Evolutionary conservation across 352 stramenopile genomes (phyloP).

Genomic region (Aphanomyces astaci): DNA sequence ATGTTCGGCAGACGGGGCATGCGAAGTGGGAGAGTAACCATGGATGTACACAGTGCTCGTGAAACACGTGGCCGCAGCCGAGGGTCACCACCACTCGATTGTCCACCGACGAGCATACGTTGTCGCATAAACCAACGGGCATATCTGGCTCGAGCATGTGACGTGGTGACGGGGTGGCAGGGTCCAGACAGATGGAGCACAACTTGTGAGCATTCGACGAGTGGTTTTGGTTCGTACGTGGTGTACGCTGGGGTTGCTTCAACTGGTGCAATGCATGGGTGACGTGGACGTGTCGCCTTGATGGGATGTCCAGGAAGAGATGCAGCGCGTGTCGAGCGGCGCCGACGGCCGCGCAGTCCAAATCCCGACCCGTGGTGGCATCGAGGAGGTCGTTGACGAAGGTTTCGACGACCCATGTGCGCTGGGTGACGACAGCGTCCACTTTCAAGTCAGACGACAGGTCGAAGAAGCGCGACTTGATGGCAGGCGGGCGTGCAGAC

Average conservation of each 20-base stretch:
- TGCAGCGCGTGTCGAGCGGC: conserved; percentile 25
- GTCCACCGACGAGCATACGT: too few species aligned
- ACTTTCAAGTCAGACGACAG: neutral
- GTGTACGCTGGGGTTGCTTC: neutral
- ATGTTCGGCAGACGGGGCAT: conserved; percentile 53
- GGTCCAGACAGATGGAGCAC: too few species aligned
- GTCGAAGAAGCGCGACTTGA: neutral
- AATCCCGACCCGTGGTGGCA: conserved; percentile 28
- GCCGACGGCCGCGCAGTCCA: conserved; percentile 67
- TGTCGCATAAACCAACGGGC: too few species aligned
- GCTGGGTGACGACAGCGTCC: neutral
- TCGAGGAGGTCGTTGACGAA: conserved; percentile 55
- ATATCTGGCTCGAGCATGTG: neutral
- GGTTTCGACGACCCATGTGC: conserved; percentile 38
- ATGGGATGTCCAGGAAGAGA: neutral
- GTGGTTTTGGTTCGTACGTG: neutral
- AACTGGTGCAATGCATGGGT: neutral
- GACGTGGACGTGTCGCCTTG: neutral
- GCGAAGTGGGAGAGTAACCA: conserved; percentile 64
- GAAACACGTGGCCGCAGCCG: conserved; percentile 54
- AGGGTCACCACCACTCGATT: too few species aligned
- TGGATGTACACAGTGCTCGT: conserved; percentile 51
- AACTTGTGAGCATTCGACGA: neutral
- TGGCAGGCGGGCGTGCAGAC: conserved; percentile 35
- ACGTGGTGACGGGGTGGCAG: too few species aligned